Evolutionary conservation across 2,329 filamentous ascomycete genomes (phyloP).

Genomic region (Helotiales sp.): DNA sequence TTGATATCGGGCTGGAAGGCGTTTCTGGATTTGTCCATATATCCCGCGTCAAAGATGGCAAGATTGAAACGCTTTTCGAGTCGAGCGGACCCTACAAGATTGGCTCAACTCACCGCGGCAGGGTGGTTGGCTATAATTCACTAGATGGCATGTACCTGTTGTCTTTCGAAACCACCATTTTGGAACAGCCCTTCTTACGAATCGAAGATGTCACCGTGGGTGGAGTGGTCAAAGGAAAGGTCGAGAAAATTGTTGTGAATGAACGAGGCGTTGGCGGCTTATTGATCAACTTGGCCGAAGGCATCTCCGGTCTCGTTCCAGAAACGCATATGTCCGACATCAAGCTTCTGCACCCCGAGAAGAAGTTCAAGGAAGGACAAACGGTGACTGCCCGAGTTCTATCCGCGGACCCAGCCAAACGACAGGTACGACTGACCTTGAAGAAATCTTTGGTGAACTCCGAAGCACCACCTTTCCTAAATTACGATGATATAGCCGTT

Average conservation of each 20-base stretch:
- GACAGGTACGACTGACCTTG: conserved; percentile 80
- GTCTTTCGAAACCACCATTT: conserved; percentile 77
- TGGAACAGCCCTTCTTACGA: conserved; percentile 88
- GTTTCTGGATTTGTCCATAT: conserved; percentile 92
- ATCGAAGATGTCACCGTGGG: conserved; percentile 87
- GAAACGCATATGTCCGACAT: conserved; percentile 89
- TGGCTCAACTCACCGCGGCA: conserved; percentile 75
- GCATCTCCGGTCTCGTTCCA: conserved; percentile 84
- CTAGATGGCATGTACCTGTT: conserved; percentile 84
- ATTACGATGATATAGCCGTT: conserved; percentile 70
- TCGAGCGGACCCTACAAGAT: conserved; percentile 75
- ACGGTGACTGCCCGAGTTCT: conserved; percentile 84
- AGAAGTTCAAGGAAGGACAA: conserved; percentile 88
- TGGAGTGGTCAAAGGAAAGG: conserved; percentile 74
- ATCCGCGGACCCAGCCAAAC: conserved; percentile 73
- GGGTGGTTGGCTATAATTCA: conserved; percentile 83
- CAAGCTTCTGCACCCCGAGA: conserved; percentile 86
- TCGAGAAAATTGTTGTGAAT: conserved; percentile 82
- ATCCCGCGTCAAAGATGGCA: conserved; percentile 85
- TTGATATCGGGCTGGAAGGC: conserved; percentile 66
- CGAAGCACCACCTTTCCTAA: conserved; percentile 75
- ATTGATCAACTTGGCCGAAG: conserved; percentile 80
- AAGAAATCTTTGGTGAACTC: conserved; percentile 96
- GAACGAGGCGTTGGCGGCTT: conserved; percentile 77
- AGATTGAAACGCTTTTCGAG: conserved; percentile 79